A percentile compares a stretch with the other conserved stretches of the same genome.
Evolutionary conservation across 306 rosid genomes (phyloP).

Genomic region (Dryas drummondii): DNA sequence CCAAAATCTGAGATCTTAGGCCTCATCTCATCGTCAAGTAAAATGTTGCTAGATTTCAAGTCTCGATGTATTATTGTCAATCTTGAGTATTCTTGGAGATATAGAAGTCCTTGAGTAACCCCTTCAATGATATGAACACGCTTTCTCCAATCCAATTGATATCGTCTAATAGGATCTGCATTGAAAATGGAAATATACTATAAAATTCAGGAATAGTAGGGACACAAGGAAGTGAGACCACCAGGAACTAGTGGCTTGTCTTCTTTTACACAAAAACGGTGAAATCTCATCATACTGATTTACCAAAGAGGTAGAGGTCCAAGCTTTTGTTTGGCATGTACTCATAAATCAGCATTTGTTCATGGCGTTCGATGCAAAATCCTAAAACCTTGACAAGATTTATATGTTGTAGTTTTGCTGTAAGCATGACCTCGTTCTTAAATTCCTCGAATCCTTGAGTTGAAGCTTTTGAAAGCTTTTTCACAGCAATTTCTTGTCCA

Average conservation of each 20-base stretch:
- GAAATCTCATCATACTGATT: conserved; percentile 16
- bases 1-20: conserved; percentile 47
- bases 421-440: no score
- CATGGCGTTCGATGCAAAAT: no score
- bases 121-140: conserved; percentile 37
- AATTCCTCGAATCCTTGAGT: conserved; percentile 21
- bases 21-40: conserved; percentile 21
- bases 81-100: conserved; percentile 40
- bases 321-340: no score
- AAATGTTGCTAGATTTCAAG: conserved; percentile 41
- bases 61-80: conserved; percentile 34
- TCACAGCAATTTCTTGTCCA: conserved; percentile 38
- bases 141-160: conserved; percentile 28
- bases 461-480: conserved; percentile 34
- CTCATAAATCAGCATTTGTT: no score
- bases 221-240: not conserved
- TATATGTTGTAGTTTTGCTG: no score
- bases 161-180: conserved; percentile 19
- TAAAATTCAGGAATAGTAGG: not conserved
- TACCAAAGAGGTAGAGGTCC: no score
- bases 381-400: no score
- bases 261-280: conserved; percentile 7
- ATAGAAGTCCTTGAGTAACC: conserved; percentile 37
- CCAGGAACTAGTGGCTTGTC: not conserved
- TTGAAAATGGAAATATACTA: not conserved